A percentile compares a stretch with the other conserved stretches of the same genome.
Conservation (phyloP, 306 rosid genomes). For the Inga laurina region DNA sequence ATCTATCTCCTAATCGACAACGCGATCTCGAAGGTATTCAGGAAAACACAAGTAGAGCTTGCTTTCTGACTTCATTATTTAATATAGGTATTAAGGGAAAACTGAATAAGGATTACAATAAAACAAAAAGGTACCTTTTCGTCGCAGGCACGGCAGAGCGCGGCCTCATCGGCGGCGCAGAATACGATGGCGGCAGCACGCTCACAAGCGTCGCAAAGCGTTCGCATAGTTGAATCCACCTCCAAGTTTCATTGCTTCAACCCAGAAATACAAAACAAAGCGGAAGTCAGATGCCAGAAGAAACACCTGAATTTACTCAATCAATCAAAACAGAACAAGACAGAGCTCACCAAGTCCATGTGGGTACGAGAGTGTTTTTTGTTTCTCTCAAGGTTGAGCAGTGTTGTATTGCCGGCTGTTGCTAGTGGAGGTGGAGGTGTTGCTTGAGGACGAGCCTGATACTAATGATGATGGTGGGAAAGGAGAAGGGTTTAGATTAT, state of each 20-base stretch:
- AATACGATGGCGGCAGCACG: slow-evolving; percentile 91
- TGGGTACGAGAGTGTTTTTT: slow-evolving; percentile 27
- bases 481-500: slow-evolving; percentile 12
- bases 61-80: neutral
- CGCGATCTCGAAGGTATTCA: neutral
- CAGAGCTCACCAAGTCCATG: slow-evolving; percentile 56
- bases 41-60: neutral
- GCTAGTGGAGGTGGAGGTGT: slow-evolving; percentile 23
- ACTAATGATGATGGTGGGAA: slow-evolving; percentile 40
- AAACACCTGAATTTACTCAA: slow-evolving; percentile 7
- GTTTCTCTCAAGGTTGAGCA: slow-evolving; percentile 19
- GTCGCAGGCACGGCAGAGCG: slow-evolving; percentile 93
- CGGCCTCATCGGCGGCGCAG: slow-evolving; percentile 99
- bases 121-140: slow-evolving; percentile 57
- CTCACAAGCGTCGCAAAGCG: slow-evolving; percentile 98
- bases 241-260: slow-evolving; percentile 69
- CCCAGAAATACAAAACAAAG: slow-evolving; percentile 21
- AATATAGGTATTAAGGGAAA: neutral
- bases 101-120: neutral
- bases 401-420: slow-evolving; percentile 6
- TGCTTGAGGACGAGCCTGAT: slow-evolving; percentile 8
- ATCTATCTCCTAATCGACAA: neutral
- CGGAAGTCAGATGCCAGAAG: slow-evolving; percentile 32
- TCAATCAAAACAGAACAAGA: slow-evolving; percentile 39
- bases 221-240: slow-evolving; percentile 72